Evolutionary conservation across 331 rosid species (phyloP), one percentile per base, ranked within the genome.

Genomic region (Rhamnella rubrinervis): DNA sequence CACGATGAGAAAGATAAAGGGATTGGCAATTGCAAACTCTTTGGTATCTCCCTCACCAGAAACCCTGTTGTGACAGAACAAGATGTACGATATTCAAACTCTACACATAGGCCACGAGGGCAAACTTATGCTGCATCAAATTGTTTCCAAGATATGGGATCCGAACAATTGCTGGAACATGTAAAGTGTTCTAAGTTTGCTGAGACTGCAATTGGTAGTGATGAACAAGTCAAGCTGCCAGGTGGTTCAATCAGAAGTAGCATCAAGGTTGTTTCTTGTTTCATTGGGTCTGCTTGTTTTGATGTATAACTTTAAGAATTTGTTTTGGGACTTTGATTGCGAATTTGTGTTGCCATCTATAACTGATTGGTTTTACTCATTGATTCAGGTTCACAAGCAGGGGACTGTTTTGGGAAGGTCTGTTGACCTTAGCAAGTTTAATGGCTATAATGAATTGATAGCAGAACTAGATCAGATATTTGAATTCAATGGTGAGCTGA

Each of bases 351-450:
- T 11, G 47, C 49, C 14, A 44, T 44, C 13, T 44, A 14, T 11
- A 11, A 44, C 14, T 44, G 49, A 44, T 44, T 44, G 49, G 49
- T 44, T 44, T 49, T 74, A 44, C 41, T 81, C 25, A 57, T 75
- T 49, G 53, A 83, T 73, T 61, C 78, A 95, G 99, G 99, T 95
- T 63, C 97, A 95, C 76, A 95, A 95, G 92, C 96, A 91, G 82
- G 99, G 99, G 49, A 91, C 92, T 72, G 97, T 96, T 6, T 96
- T 95, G 52, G 99, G 99, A 75, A 86, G 99, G 82, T 95, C 97
- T 1, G 92, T 95, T 44, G 99, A 95, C 83, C 97, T 95, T 58
- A 71, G 92, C 8, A 95, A 88, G 80, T 95, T 91, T 79, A 83
- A 80, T 68, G 77, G 82, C 69, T 95, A 95, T 26, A 88, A 73